These are phyloP conservation scores for Quercus lobata DNA, from an alignment of 331 rosid genomes.

Conservation along the genomic window DNA sequence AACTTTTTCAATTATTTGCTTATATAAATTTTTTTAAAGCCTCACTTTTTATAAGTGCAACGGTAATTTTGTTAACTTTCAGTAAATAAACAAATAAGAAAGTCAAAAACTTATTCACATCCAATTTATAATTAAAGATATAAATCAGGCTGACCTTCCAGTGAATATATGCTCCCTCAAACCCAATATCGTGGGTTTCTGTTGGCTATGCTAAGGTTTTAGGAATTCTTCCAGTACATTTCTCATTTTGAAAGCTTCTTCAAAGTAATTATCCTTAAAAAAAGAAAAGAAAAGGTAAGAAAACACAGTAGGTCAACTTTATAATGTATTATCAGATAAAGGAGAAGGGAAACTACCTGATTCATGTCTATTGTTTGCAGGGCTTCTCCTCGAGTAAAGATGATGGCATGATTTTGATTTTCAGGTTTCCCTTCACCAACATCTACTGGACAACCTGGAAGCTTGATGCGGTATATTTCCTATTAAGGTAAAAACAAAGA, in stretches of 20 bases:
- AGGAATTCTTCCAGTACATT: slow-evolving; percentile 79
- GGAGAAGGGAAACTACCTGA: slow-evolving; percentile 51
- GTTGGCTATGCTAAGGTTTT: slow-evolving; percentile 44
- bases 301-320: neutral
- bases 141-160: slow-evolving; percentile 64
- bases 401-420: slow-evolving; percentile 96
- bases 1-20: too few relatives aligned
- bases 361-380: slow-evolving; percentile 98
- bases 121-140: slow-evolving; percentile 7
- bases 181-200: slow-evolving; percentile 87
- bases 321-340: neutral
- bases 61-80: too few relatives aligned
- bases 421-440: slow-evolving; percentile 99
- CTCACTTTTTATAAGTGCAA: too few relatives aligned
- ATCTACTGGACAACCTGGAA: slow-evolving; percentile 85
- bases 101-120: slow-evolving; percentile 1
- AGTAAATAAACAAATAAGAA: too few relatives aligned
- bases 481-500: slow-evolving; percentile 15
- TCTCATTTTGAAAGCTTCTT: slow-evolving; percentile 99
- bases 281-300: neutral
- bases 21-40: too few relatives aligned
- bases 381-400: slow-evolving; percentile 97
- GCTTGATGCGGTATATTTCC: slow-evolving; percentile 99
- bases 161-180: slow-evolving; percentile 97
- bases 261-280: slow-evolving; percentile 76